Evolutionary conservation across 73 alveolate species (phyloP).

Genomic region (Durusdinium trenchii): DNA sequence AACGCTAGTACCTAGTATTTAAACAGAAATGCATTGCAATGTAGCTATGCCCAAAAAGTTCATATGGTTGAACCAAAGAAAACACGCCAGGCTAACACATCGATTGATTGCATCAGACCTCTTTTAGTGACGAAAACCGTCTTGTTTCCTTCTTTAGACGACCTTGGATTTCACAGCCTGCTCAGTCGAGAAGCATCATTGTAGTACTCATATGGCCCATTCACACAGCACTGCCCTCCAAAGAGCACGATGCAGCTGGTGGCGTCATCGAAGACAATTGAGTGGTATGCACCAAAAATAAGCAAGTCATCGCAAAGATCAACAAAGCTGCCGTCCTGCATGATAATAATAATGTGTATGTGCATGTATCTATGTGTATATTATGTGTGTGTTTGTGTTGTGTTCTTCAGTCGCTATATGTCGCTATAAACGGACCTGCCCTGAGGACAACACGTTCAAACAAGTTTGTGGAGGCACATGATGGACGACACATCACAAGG

Average conservation of each 20-base stretch:
- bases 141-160: too few relatives aligned
- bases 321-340: conserved; percentile 41
- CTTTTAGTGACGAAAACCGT: neutral
- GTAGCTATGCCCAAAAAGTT: too few relatives aligned
- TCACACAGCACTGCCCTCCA: conserved; percentile 90
- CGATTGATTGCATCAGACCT: neutral
- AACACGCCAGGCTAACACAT: neutral
- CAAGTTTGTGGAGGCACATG: too few relatives aligned
- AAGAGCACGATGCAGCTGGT: conserved; percentile 27
- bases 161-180: too few relatives aligned
- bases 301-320: conserved; percentile 72
- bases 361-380: too few relatives aligned
- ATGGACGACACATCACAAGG: too few relatives aligned
- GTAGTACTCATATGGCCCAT: conserved; percentile 82
- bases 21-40: too few relatives aligned
- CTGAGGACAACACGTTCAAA: neutral
- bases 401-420: too few relatives aligned
- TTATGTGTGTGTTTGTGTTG: too few relatives aligned
- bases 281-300: conserved; percentile 80
- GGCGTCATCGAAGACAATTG: conserved; percentile 17
- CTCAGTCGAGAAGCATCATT: conserved; percentile 18
- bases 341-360: too few relatives aligned
- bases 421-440: neutral
- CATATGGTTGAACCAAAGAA: neutral
- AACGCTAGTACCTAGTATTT: too few relatives aligned